Conservation (phyloP, 2,329 filamentous ascomycete species). For the Xylariomycetidae sp. region DNA sequence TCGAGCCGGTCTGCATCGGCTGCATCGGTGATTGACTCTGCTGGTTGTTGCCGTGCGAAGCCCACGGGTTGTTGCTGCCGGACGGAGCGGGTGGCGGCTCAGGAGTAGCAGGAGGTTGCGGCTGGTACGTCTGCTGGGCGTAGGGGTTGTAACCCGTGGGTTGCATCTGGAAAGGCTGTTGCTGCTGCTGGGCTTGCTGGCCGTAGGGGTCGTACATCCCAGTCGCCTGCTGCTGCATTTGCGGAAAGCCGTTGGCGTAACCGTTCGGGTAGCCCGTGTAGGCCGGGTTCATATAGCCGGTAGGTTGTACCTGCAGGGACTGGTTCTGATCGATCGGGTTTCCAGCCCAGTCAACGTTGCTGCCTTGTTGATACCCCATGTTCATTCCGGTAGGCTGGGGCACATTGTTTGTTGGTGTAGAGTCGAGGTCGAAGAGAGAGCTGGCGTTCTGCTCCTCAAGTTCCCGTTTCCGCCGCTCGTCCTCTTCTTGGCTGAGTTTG, state of each 20-base stretch:
- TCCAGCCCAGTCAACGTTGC: conserved; percentile 93
- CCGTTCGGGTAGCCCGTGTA: conserved; percentile 60
- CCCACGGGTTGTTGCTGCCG: conserved; percentile 94
- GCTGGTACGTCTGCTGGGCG: conserved; percentile 40
- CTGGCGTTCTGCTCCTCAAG: conserved; percentile 80
- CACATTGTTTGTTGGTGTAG: conserved; percentile 49
- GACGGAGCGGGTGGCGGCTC: conserved; percentile 62
- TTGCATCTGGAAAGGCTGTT: conserved; percentile 39
- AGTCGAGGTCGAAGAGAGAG: conserved; percentile 77
- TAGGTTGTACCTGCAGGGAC: conserved; percentile 69
- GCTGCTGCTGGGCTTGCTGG: conserved; percentile 39
- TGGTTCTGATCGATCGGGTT: conserved; percentile 81
- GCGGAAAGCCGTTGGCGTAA: conserved; percentile 60
- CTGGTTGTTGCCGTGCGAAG: conserved; percentile 51
- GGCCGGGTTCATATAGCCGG: conserved; percentile 58
- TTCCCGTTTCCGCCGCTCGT: conserved; percentile 80
- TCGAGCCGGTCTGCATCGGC: conserved; percentile 86
- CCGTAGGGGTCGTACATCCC: conserved; percentile 67
- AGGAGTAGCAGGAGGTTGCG: conserved; percentile 38
- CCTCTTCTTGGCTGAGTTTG: conserved; percentile 89
- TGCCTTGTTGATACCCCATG: conserved; percentile 95
- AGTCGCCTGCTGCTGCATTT: conserved; percentile 49
- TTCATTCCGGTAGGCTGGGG: conserved; percentile 85
- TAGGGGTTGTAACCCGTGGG: conserved; percentile 51
- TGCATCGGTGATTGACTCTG: conserved; percentile 59